Evolutionary conservation across 768 basidiomycete species (phyloP).

Genomic region (Glaciozyma martinii): DNA sequence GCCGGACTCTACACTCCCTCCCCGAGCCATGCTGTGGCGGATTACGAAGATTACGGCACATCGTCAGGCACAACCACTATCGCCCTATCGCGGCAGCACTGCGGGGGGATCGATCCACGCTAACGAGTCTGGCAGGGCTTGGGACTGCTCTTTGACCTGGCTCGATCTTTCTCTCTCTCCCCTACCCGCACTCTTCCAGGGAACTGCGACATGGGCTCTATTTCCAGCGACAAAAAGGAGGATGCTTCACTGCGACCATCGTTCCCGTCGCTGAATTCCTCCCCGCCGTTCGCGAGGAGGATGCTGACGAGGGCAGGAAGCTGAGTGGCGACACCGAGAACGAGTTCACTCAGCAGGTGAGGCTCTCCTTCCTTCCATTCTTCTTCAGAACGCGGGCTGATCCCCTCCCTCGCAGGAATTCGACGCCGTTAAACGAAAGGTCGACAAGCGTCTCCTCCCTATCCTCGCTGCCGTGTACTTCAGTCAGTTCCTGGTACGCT

Average conservation of each 20-base stretch:
- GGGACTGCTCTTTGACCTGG: too few species aligned
- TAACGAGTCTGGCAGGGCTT: too few species aligned
- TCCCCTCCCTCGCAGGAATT: constrained; percentile 1
- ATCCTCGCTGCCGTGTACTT: constrained; percentile 16
- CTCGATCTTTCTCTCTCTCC: too few species aligned
- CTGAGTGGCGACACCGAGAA: constrained; percentile 7
- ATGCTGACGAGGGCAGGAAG: constrained; percentile 15
- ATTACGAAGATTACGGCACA: too few species aligned
- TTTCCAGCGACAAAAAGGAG: background rate
- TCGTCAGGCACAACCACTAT: too few species aligned
- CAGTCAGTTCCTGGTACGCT: background rate
- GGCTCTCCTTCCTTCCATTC: background rate
- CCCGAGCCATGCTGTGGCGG: too few species aligned
- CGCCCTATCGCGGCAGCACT: too few species aligned
- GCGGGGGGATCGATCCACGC: too few species aligned
- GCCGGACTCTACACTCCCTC: too few species aligned
- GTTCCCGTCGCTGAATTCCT: background rate
- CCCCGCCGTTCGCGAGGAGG: constrained; percentile 9
- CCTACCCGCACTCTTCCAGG: too few species aligned
- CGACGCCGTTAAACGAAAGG: constrained; percentile 18
- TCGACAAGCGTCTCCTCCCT: constrained; percentile 16
- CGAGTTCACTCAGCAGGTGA: constrained; percentile 8
- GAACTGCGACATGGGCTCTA: background rate
- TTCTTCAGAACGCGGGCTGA: background rate
- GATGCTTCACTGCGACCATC: background rate